Evolutionary conservation across 192 early-diverging fungal genomes (phyloP).

Genomic region (Dimargaris cristalligena): DNA sequence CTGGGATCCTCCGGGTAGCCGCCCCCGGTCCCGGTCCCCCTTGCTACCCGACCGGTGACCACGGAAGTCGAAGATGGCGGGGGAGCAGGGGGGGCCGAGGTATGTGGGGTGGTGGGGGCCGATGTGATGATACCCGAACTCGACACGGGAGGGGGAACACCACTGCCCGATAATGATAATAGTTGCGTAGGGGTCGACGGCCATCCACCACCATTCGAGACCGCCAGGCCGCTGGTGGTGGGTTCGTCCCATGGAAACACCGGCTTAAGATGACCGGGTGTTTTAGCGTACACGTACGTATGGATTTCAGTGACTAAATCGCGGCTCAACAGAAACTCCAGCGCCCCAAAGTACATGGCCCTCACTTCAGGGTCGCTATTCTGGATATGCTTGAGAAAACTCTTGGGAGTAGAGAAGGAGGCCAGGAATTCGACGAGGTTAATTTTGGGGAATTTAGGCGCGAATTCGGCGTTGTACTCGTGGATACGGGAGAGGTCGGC

Average conservation of each 20-base stretch:
- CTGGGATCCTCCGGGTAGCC: too few relatives aligned
- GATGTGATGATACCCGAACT: too few relatives aligned
- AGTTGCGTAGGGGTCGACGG: neutral
- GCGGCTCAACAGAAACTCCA: neutral
- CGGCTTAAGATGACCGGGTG: neutral
- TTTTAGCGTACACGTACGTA: conserved; percentile 8
- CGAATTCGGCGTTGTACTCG: conserved; percentile 1
- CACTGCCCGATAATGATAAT: too few relatives aligned
- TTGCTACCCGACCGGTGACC: too few relatives aligned
- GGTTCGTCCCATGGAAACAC: conserved; percentile 10
- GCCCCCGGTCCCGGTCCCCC: too few relatives aligned
- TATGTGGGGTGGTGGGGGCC: too few relatives aligned
- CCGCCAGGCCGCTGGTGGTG: neutral
- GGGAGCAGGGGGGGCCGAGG: too few relatives aligned
- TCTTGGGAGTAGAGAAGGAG: conserved; percentile 3
- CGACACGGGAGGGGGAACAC: neutral
- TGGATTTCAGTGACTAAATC: conserved; percentile 5
- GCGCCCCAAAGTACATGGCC: neutral
- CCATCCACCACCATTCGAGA: neutral
- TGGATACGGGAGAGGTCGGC: conserved; percentile 39
- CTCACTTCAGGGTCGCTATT: neutral
- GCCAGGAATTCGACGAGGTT: conserved; percentile 9
- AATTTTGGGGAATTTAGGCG: neutral
- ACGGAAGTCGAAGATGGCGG: too few relatives aligned
- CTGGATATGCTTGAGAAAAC: neutral